Evolutionary conservation across 495 filamentous ascomycete genomes (phyloP).

Genomic region (Rhizodiscina lignyota): DNA sequence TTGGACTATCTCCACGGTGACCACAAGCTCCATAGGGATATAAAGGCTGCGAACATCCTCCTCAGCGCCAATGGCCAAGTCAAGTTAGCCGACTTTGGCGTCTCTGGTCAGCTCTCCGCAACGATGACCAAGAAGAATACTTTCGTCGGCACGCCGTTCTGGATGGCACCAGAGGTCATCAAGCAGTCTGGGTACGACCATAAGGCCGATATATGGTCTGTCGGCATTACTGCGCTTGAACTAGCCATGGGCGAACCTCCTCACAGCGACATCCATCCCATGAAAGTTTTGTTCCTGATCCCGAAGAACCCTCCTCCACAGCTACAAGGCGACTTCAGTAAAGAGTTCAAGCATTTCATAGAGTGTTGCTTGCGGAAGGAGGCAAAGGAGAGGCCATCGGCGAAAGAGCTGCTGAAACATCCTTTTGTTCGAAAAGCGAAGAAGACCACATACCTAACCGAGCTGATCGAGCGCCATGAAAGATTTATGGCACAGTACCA

Average conservation of each 20-base stretch:
- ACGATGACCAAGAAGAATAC: slow-evolving; percentile 99
- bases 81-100: slow-evolving; percentile 94
- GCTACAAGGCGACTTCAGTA: slow-evolving; percentile 73
- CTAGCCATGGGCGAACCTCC: slow-evolving; percentile 86
- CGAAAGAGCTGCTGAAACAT: slow-evolving; percentile 75
- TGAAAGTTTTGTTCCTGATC: slow-evolving; percentile 96
- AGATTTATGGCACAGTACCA: slow-evolving; percentile 69
- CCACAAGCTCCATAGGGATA: slow-evolving; percentile 90
- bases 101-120: slow-evolving; percentile 88
- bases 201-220: slow-evolving; percentile 97
- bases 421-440: slow-evolving; percentile 81
- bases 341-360: slow-evolving; percentile 87
- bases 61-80: slow-evolving; percentile 82
- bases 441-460: slow-evolving; percentile 77
- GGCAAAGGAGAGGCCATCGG: slow-evolving; percentile 72
- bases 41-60: slow-evolving; percentile 92
- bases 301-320: slow-evolving; percentile 82
- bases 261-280: slow-evolving; percentile 92
- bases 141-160: slow-evolving; percentile 95
- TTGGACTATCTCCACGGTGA: slow-evolving; percentile 87
- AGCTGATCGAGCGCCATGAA: slow-evolving; percentile 78
- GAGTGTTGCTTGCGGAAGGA: slow-evolving; percentile 75
- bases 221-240: slow-evolving; percentile 95
- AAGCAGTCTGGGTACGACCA: slow-evolving; percentile 96
- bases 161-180: slow-evolving; percentile 99